phyloP scores from a whole-genome alignment of 306 rosid genomes.

The Medicago truncatula region MtrunA17r5.0-ANR NC_053046.1:41921001-41921500 shows the following conservation, averaged over 20 bases:
- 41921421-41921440: conserved; percentile 52
- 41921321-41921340: background rate
- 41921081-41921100: conserved; percentile 12
- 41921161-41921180: conserved; percentile 13
- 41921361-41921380: conserved; percentile 3
- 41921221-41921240: background rate
- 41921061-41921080: background rate
- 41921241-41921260: conserved; percentile 7
- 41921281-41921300: background rate
- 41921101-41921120: background rate
- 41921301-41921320: conserved; percentile 13
- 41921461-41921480: conserved; percentile 52
- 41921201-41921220: conserved; percentile 27
- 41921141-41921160: conserved; percentile 16
- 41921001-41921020: conserved; percentile 9
- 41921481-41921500: conserved; percentile 59
- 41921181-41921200: conserved; percentile 23
- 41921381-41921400: conserved; percentile 9
- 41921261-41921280: conserved; percentile 11
- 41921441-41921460: conserved; percentile 50
- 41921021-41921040: background rate
- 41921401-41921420: conserved; percentile 34
- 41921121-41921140: background rate
- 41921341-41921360: background rate
- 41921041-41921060: background rate